Evolutionary conservation across 192 early-diverging fungal species (phyloP), one percentile per base, ranked within the genome.

Genomic region (Polychytrium aggregatum): DNA sequence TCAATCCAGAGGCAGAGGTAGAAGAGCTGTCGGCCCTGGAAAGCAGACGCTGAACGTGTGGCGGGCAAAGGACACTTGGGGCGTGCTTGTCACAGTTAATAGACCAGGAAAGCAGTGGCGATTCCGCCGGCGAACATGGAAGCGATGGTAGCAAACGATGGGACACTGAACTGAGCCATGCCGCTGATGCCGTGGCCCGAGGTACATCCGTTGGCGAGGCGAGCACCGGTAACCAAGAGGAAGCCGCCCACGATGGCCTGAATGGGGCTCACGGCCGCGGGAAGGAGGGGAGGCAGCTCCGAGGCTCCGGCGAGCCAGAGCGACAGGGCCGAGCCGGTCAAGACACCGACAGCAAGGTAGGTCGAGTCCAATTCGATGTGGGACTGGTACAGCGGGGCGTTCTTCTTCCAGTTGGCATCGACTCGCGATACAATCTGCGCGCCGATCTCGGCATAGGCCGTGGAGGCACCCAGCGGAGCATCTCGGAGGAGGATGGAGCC

Each of bases 161-260:
- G 47, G 7, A 22, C 13, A 16, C 41, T 44, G 48, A 62, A 42
- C 43, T 56, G 54, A 5, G 60, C 62, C 28, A 63, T 50, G 20
- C 62, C 62, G 25, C 40, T 48, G 22, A 63, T 50, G 17, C 62
- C 62, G 58, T 64, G 62, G 8, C 62, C 62, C 14, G 46, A 51
- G 24, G 62, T 63, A 44, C 62, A 64, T n/a, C 62, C 62, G 18
- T 50, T 60, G 17, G 62, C 62, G 16, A 64, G 22, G 10, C 62
- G 38, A 11, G 60, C 59, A 8, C 62, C 59, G 35, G 48, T 44
- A n/a, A 64, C 22, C 14, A 64, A 39, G 27, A 46, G 16, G 0
- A 52, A 4, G 7, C 62, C 62, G 21, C 59, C 62, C 1, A 44
- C 48, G 21, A 64, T 11, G 27, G n/a, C n/a, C n/a, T n/a, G n/a